These are phyloP conservation scores for Lolium perenne DNA, from an alignment of 176 grass and related monocot species.

Conservation along the genomic window DNA sequence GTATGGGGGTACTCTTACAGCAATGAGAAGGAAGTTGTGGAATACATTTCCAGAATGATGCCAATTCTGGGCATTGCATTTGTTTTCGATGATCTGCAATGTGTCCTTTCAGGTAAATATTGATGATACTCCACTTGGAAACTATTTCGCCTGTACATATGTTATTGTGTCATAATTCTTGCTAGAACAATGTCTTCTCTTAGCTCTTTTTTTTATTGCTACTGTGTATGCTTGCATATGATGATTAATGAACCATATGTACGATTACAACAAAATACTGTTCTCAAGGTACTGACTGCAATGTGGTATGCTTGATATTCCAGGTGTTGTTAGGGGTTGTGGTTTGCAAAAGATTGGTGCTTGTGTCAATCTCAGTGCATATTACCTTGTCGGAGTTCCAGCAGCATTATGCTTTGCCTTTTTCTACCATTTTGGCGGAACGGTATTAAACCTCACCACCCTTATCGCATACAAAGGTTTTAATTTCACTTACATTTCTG, in stretches of 20 bases:
- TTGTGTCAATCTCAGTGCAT: slow-evolving; percentile 52
- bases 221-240: background rate
- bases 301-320: background rate
- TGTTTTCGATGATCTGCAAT: slow-evolving; percentile 66
- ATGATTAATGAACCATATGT: background rate
- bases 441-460: slow-evolving; percentile 37
- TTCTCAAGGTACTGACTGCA: background rate
- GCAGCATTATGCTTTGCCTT: slow-evolving; percentile 41
- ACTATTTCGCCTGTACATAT: background rate
- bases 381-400: slow-evolving; percentile 50
- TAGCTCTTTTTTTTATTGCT: background rate
- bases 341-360: slow-evolving; percentile 61
- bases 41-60: slow-evolving; percentile 70
- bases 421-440: slow-evolving; percentile 52
- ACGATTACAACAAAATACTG: background rate
- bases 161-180: background rate
- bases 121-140: background rate
- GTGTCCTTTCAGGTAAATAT: slow-evolving; percentile 78
- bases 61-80: slow-evolving; percentile 72
- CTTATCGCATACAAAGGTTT: background rate
- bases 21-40: slow-evolving; percentile 77
- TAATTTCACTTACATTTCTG: background rate
- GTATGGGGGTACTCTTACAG: slow-evolving; percentile 79
- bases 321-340: slow-evolving; percentile 55
- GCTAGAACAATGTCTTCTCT: background rate